Evolutionary conservation across 768 basidiomycete species (phyloP).

Genomic region (Myochromella boudieri): DNA sequence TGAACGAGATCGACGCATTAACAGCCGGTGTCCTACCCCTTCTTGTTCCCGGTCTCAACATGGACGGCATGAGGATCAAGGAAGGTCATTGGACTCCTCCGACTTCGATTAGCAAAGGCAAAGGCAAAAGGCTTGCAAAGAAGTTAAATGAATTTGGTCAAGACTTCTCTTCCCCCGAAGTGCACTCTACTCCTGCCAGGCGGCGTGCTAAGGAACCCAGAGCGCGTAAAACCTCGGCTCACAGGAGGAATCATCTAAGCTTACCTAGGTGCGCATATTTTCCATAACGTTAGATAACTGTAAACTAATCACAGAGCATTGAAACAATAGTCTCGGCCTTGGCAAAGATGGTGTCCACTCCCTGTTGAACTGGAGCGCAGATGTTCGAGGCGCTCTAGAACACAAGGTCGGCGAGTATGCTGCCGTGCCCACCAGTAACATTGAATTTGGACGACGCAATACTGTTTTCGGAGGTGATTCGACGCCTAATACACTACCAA

Average conservation of each 20-base stretch:
- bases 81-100: conserved; percentile 43
- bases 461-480: conserved; percentile 47
- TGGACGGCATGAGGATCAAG: conserved; percentile 57
- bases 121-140: conserved; percentile 33
- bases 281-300: too few species aligned
- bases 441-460: conserved; percentile 44
- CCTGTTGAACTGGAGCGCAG: conserved; percentile 50
- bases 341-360: conserved; percentile 58
- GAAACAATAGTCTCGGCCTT: conserved; percentile 53
- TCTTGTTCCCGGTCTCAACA: conserved; percentile 63
- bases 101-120: conserved; percentile 39
- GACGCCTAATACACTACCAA: conserved; percentile 29
- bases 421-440: conserved; percentile 36
- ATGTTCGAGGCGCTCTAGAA: conserved; percentile 53
- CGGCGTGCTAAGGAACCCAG: conserved; percentile 26
- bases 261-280: conserved; percentile 56
- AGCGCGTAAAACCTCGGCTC: conserved; percentile 46
- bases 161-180: conserved; percentile 55
- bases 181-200: conserved; percentile 63
- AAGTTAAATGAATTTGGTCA: conserved; percentile 43
- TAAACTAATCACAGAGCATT: too few species aligned
- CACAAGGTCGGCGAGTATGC: conserved; percentile 38
- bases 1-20: conserved; percentile 70
- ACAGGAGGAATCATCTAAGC: conserved; percentile 66
- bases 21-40: conserved; percentile 69